Percentiles rank a stretch among this genome's conserved stretches.
Conservation (phyloP, 768 basidiomycete genomes). For the Dacryopinax primogenitus region DNA sequence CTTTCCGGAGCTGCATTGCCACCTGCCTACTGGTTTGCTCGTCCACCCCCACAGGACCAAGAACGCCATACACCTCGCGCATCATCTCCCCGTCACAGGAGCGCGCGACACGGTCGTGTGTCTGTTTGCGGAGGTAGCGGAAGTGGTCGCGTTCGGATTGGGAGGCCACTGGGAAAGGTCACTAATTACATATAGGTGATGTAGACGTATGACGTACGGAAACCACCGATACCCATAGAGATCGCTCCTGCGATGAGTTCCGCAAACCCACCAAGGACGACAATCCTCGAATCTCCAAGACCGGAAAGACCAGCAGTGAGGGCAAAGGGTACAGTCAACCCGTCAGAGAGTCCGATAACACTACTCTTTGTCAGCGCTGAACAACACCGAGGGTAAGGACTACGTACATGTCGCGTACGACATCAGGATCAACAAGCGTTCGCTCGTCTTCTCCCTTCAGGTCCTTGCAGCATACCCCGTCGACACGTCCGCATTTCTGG, state of each 20-base stretch:
- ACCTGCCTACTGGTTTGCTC: slow-evolving; percentile 67
- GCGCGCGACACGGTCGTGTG: slow-evolving; percentile 66
- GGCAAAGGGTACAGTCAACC: slow-evolving; percentile 84
- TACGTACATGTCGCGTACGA: slow-evolving; percentile 73
- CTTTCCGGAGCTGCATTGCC: slow-evolving; percentile 49
- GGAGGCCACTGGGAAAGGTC: slow-evolving; percentile 48
- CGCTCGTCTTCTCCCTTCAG: slow-evolving; percentile 69
- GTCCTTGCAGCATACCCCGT: slow-evolving; percentile 78
- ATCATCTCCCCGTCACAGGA: slow-evolving; percentile 94
- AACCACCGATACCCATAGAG: slow-evolving; percentile 97
- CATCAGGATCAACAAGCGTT: slow-evolving; percentile 70
- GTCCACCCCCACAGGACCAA: slow-evolving; percentile 83
- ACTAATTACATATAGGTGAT: not conserved
- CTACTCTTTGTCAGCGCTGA: slow-evolving; percentile 30
- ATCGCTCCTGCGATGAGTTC: slow-evolving; percentile 95
- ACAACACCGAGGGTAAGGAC: not conserved
- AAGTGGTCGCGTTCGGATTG: slow-evolving; percentile 95
- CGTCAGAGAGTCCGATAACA: slow-evolving; percentile 81
- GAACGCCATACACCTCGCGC: slow-evolving; percentile 77
- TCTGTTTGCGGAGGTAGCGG: slow-evolving; percentile 62
- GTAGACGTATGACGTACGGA: slow-evolving; percentile 34
- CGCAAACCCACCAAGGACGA: slow-evolving; percentile 85
- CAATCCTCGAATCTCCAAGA: slow-evolving; percentile 78
- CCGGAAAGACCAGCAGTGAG: slow-evolving; percentile 80
- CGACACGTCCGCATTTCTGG: slow-evolving; percentile 4